Percentiles rank a stretch among this genome's conserved stretches.
phyloP scores from a whole-genome alignment of 257 asterid species.

The Galeopsis tetrahit region DNA sequence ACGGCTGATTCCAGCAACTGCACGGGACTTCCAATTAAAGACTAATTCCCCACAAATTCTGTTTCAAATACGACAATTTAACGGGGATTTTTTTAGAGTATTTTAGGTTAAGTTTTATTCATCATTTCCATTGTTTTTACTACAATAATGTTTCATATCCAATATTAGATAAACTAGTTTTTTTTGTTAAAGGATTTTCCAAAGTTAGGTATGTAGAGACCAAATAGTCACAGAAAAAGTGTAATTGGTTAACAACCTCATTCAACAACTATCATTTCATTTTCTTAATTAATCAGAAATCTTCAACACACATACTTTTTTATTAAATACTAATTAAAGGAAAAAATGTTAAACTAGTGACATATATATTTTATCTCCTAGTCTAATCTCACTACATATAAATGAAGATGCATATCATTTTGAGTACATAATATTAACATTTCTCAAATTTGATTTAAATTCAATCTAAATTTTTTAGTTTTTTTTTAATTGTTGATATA shows the following conservation, averaged over 20 bases:
- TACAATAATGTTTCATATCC: neutral
- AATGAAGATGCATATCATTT: neutral
- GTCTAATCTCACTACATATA: neutral
- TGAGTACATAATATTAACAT: neutral
- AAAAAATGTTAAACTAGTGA: neutral
- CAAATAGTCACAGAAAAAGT: conserved; percentile 31
- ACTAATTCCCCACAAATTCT: neutral
- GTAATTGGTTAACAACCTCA: conserved; percentile 41
- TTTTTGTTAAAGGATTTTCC: conserved; percentile 2
- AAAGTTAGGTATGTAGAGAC: conserved; percentile 28
- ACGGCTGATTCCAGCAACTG: neutral
- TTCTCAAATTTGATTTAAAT: too few species aligned
- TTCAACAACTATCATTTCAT: conserved; percentile 36
- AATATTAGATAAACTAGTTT: neutral
- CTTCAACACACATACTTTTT: neutral
- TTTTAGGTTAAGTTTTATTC: neutral
- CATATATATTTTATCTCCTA: neutral
- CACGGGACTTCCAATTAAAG: neutral
- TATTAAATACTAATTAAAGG: neutral
- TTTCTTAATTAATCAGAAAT: neutral
- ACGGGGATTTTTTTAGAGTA: neutral
- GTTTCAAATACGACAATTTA: neutral
- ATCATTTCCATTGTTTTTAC: neutral
- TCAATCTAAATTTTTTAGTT: neutral
- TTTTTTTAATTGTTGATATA: neutral